A percentile compares a stretch with the other conserved stretches of the same genome.
These are phyloP conservation scores for Vitis riparia DNA, from an alignment of 164 flowering plant species.

Conservation along the genomic window DNA sequence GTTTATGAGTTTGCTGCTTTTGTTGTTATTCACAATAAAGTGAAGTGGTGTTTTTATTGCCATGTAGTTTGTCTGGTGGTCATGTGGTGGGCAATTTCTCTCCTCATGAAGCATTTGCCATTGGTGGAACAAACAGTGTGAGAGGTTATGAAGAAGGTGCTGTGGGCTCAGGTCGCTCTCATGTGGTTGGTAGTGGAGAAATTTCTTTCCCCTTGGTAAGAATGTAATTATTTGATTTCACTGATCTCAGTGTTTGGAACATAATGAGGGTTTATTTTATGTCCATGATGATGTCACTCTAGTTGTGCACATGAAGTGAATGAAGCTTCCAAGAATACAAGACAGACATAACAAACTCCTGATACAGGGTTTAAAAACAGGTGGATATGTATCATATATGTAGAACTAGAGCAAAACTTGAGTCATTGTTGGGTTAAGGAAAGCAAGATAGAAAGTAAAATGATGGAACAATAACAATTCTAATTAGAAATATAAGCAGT, in stretches of 20 bases:
- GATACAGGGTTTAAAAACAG: too few relatives aligned
- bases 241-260: neutral
- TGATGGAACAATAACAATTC: too few relatives aligned
- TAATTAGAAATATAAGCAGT: too few relatives aligned
- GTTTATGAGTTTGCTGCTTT: neutral
- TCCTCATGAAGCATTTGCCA: conserved; percentile 97
- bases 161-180: conserved; percentile 96
- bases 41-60: conserved; percentile 2
- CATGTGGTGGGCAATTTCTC: conserved; percentile 91
- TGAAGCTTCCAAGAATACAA: too few relatives aligned
- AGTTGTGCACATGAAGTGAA: too few relatives aligned
- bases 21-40: conserved; percentile 1
- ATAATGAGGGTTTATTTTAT: neutral
- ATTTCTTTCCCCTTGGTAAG: conserved; percentile 85
- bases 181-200: conserved; percentile 87
- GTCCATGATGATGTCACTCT: too few relatives aligned
- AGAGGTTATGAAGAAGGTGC: conserved; percentile 99
- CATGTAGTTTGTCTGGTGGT: conserved; percentile 84
- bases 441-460: too few relatives aligned
- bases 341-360: too few relatives aligned
- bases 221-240: neutral
- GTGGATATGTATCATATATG: too few relatives aligned
- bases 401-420: too few relatives aligned
- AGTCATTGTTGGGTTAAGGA: too few relatives aligned
- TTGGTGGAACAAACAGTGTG: conserved; percentile 98